These are phyloP conservation scores for Rhodofomes roseus DNA, from an alignment of 1,284 basidiomycete genomes.

Conservation along the genomic window DNA sequence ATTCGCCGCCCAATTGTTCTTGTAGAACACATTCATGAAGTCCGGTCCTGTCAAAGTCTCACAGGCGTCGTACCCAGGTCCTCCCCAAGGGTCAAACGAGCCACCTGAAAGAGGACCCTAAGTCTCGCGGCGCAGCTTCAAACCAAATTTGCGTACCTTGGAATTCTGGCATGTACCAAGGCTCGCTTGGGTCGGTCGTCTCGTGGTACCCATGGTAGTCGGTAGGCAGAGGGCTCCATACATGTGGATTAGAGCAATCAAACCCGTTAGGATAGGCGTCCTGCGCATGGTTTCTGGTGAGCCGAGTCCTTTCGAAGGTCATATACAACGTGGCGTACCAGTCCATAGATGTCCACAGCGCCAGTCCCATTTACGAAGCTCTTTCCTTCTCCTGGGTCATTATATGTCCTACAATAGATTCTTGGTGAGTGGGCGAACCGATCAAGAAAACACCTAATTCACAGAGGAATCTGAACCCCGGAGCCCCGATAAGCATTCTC, in stretches of 20 bases:
- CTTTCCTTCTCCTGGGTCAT: slow-evolving; percentile 54
- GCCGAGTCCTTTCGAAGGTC: too few relatives aligned
- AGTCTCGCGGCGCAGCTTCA: not conserved
- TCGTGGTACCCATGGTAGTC: slow-evolving; percentile 59
- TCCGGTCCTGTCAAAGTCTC: slow-evolving; percentile 61
- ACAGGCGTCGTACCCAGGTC: slow-evolving; percentile 54
- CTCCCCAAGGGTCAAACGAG: slow-evolving; percentile 73
- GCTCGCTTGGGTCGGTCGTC: slow-evolving; percentile 51
- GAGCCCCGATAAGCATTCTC: slow-evolving; percentile 51
- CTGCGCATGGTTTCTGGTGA: slow-evolving; percentile 16
- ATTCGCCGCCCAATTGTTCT: slow-evolving; percentile 72
- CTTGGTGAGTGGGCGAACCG: not conserved
- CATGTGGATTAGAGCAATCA: slow-evolving; percentile 63
- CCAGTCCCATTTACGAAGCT: slow-evolving; percentile 72
- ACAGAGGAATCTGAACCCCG: slow-evolving; percentile 62
- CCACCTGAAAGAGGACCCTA: slow-evolving; percentile 44
- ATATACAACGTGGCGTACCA: too few relatives aligned
- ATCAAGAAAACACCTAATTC: not conserved
- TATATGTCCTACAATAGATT: slow-evolving; percentile 54
- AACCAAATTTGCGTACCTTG: slow-evolving; percentile 27
- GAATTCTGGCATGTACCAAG: slow-evolving; percentile 61
- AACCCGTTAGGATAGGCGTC: slow-evolving; percentile 73
- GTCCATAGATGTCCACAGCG: slow-evolving; percentile 49
- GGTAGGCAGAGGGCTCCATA: slow-evolving; percentile 54
- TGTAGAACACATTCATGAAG: slow-evolving; percentile 74